A percentile compares a stretch with the other conserved stretches of the same genome.
These are phyloP conservation scores for Fusarium marasasianum DNA, from an alignment of 2,329 filamentous ascomycete genomes.

Conservation along the genomic window DNA sequence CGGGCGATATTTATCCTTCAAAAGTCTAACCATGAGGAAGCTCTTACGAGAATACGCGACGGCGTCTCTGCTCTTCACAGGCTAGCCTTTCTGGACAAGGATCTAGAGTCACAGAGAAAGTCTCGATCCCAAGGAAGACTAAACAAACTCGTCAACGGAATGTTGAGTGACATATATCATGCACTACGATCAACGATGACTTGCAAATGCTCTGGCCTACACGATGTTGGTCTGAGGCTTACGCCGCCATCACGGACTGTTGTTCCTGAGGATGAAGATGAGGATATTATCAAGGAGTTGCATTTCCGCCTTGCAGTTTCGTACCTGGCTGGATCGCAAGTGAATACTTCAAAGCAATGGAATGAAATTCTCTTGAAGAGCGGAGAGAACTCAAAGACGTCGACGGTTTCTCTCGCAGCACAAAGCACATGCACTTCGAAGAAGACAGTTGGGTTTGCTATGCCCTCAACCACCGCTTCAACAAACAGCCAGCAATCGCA, in stretches of 20 bases:
- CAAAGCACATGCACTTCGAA: rapidly evolving
- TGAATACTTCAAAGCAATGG: background rate
- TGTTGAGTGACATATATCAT: background rate
- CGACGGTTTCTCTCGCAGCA: rapidly evolving
- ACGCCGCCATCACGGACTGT: background rate
- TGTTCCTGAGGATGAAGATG: background rate
- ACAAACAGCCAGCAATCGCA: background rate
- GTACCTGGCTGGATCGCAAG: rapidly evolving
- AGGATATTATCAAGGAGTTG: background rate
- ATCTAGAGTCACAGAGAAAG: background rate
- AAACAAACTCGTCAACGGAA: background rate
- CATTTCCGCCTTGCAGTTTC: background rate
- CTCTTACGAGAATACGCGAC: background rate
- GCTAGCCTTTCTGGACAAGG: background rate
- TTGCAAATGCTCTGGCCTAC: background rate
- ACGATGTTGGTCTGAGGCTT: background rate
- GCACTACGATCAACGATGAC: background rate
- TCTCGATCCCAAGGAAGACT: background rate
- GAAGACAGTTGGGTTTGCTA: background rate
- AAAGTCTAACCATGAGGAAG: background rate
- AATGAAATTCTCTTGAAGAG: background rate
- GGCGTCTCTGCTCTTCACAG: background rate
- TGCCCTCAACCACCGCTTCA: rapidly evolving
- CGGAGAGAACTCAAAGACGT: rapidly evolving
- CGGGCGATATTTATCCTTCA: background rate